Base-by-base conservation (phyloP, 192 early-diverging fungal species). In the Backusella westeae region DNA sequence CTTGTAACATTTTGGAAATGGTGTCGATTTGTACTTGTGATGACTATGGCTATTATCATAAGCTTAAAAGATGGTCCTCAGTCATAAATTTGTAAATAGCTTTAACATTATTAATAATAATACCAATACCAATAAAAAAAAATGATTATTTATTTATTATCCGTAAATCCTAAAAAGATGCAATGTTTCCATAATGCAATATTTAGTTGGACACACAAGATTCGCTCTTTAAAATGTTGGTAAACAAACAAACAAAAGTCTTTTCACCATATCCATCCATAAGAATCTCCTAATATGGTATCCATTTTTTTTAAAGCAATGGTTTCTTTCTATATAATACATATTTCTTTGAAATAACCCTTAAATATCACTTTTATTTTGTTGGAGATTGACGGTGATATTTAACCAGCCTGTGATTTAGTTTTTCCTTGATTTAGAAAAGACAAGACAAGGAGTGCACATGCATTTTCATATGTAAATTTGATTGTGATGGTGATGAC, bases 41-140 rank as follows among this genome's bases (percentile, higher is more conserved):
- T 69, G 68, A 69, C 68, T 1, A 69, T 69, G n/a, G 36, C 68
- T 23, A 69, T 69, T 69, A 41, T 69, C 21, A 17, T 69, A 21
- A 69, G 68, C 34, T 39, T 69, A 69, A 69, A 21, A 36, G 34
- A 69, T 26, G 68, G 68, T 12, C 68, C 68, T 68, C 67, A n/a
- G 8, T 63, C 21, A 29, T 63, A 63, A 29, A 29, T 26, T 49
- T 49, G 46, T 63, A 29, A 12, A 63, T 63, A 63, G 8, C 2
- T 29, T 63, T 63, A 53, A 53, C 21, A 21, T 8, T 2, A 53
- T 21, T 21, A 29, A 63, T 63, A 29, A 63, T 32, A 56, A 56
- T 29, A 63, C 23, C n/a, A 59, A 59, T 59, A 59, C 8, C 10
- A 39, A 39, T 39, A 39, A 39, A 2, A 63, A 63, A 63, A 63